Evolutionary conservation across 768 basidiomycete genomes (phyloP).

Genomic region (Russula griseocarnosa): DNA sequence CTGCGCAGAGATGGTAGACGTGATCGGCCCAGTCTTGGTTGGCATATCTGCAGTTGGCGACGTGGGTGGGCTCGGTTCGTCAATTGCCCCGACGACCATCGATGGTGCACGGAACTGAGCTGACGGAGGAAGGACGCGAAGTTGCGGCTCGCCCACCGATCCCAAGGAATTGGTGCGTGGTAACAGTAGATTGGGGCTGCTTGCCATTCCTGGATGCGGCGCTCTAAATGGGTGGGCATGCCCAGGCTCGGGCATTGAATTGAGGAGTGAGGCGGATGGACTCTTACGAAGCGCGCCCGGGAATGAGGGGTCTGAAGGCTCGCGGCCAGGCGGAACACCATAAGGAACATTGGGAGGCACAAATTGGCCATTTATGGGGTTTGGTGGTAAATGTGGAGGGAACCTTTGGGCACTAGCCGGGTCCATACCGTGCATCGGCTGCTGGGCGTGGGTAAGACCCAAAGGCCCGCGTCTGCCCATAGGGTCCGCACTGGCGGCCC

Average conservation of each 20-base stretch:
- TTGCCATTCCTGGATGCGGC: conserved; percentile 39
- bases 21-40: conserved; percentile 59
- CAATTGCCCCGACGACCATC: conserved; percentile 49
- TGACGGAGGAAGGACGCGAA: conserved; percentile 60
- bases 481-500: conserved; percentile 18
- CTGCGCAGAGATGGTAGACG: conserved; percentile 74
- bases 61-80: conserved; percentile 77
- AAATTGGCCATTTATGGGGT: conserved; percentile 2
- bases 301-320: conserved; percentile 32
- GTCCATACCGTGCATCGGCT: conserved; percentile 10
- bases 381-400: conserved; percentile 8
- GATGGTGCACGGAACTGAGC: conserved; percentile 54
- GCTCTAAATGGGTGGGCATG: conserved; percentile 33
- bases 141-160: conserved; percentile 37
- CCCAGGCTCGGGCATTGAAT: conserved; percentile 42
- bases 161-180: conserved; percentile 33
- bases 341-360: conserved; percentile 13
- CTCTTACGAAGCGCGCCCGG: conserved; percentile 46
- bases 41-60: conserved; percentile 65
- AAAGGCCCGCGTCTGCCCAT: conserved; percentile 17
- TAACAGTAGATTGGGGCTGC: conserved; percentile 28
- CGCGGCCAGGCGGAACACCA: conserved; percentile 22
- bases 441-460: conserved; percentile 2
- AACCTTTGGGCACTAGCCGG: conserved; percentile 6
- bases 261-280: conserved; percentile 56